Evolutionary conservation across 495 filamentous ascomycete genomes (phyloP).

Genomic region (Daldinia decipiens): DNA sequence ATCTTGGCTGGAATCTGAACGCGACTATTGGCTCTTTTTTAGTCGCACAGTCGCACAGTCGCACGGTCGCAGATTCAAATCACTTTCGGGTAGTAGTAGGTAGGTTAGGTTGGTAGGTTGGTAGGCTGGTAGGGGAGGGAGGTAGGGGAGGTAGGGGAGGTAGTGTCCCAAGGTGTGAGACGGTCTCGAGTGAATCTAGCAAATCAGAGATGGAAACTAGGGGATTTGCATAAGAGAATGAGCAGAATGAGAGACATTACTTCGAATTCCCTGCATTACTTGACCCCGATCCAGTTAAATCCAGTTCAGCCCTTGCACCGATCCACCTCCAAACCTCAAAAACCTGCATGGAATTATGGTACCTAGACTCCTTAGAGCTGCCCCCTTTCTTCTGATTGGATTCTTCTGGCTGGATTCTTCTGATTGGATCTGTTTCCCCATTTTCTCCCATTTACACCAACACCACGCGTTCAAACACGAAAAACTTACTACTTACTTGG

Average conservation of each 20-base stretch:
- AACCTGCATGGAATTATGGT: slow-evolving; percentile 35
- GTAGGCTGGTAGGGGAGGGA: too few species aligned
- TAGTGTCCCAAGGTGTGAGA: slow-evolving; percentile 27
- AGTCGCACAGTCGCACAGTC: slow-evolving; percentile 20
- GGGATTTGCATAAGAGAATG: slow-evolving; percentile 36
- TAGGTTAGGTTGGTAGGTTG: too few species aligned
- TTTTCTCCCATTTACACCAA: slow-evolving; percentile 39
- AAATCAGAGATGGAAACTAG: slow-evolving; percentile 29
- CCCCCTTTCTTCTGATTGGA: slow-evolving; percentile 38
- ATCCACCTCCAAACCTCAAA: slow-evolving; percentile 14
- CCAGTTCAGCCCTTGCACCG: slow-evolving; percentile 35
- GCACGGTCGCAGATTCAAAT: slow-evolving; percentile 26
- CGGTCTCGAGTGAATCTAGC: slow-evolving; percentile 27
- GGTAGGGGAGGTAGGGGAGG: too few species aligned
- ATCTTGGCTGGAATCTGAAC: slow-evolving; percentile 33
- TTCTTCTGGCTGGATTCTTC: too few species aligned
- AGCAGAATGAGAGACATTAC: slow-evolving; percentile 24
- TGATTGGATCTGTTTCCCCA: slow-evolving; percentile 23
- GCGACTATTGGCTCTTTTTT: slow-evolving; percentile 35
- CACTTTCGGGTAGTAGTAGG: slow-evolving; percentile 8
- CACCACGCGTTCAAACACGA: slow-evolving; percentile 46
- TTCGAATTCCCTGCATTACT: slow-evolving; percentile 34
- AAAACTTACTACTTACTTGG: background rate
- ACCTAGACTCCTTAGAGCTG: background rate
- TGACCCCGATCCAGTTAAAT: slow-evolving; percentile 33